These are phyloP conservation scores for Rhodamnia rubescens DNA, from an alignment of 345 rosid genomes.

Conservation along the genomic window DNA sequence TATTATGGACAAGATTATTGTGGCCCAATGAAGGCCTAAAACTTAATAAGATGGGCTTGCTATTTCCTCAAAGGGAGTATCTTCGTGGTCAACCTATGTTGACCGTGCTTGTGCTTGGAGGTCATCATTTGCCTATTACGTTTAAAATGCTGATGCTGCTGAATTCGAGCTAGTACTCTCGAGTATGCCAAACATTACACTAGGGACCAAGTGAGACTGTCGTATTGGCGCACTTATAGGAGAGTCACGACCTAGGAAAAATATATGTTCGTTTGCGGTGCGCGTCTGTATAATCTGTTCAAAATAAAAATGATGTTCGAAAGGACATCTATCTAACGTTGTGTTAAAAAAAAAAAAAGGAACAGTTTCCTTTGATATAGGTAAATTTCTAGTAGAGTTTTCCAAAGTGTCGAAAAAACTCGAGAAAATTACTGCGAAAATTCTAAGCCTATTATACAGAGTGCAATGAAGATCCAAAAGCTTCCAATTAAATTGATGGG, in stretches of 20 bases:
- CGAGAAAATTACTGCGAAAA: background rate
- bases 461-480: background rate
- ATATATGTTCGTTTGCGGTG: fast-evolving
- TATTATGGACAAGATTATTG: background rate
- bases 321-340: background rate
- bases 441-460: background rate
- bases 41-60: background rate
- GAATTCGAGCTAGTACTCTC: background rate
- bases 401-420: background rate
- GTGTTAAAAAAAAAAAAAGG: background rate
- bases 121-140: background rate
- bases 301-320: background rate
- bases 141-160: background rate
- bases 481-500: background rate
- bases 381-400: background rate
- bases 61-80: background rate
- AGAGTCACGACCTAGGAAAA: background rate
- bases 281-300: fast-evolving
- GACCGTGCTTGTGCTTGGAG: background rate
- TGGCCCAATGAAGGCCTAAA: background rate
- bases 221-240: background rate
- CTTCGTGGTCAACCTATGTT: background rate
- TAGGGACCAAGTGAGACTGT: background rate
- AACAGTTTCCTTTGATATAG: fast-evolving
- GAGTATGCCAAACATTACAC: background rate